A percentile compares a stretch with the other conserved stretches of the same genome.
Evolutionary conservation across 2,329 filamentous ascomycete genomes (phyloP).

Genomic region (Talaromyces sp.): DNA sequence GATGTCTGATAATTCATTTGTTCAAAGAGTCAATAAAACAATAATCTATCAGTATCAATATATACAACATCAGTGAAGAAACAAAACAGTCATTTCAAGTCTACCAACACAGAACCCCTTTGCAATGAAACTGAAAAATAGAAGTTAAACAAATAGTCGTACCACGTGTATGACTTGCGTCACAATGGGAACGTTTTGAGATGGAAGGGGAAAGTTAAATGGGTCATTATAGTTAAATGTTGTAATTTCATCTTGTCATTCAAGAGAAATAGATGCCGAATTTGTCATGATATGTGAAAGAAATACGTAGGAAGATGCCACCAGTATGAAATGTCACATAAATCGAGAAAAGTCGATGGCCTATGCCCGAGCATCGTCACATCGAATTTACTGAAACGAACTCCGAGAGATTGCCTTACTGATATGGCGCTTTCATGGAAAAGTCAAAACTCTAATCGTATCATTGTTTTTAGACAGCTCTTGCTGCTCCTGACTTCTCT

Average conservation of each 20-base stretch:
- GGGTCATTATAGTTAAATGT: neutral
- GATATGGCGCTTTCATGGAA: neutral
- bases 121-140: neutral
- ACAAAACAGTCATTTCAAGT: neutral
- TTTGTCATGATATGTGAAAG: neutral
- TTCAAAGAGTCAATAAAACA: neutral
- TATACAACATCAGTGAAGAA: constrained; percentile 1
- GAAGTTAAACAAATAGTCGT: neutral
- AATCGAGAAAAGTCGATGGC: neutral
- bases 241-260: neutral
- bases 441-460: neutral
- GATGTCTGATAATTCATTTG: neutral
- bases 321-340: neutral
- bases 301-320: neutral
- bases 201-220: neutral
- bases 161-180: neutral
- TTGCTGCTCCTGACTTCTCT: neutral
- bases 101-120: constrained; percentile 8
- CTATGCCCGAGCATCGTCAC: neutral
- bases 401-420: neutral
- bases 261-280: neutral
- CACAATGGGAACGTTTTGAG: neutral
- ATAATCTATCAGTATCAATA: constrained; percentile 10
- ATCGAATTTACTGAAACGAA: neutral
- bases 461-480: neutral